phyloP scores from a whole-genome alignment of 2,329 filamentous ascomycete species.

The Plenodomus lindquistii region DNA sequence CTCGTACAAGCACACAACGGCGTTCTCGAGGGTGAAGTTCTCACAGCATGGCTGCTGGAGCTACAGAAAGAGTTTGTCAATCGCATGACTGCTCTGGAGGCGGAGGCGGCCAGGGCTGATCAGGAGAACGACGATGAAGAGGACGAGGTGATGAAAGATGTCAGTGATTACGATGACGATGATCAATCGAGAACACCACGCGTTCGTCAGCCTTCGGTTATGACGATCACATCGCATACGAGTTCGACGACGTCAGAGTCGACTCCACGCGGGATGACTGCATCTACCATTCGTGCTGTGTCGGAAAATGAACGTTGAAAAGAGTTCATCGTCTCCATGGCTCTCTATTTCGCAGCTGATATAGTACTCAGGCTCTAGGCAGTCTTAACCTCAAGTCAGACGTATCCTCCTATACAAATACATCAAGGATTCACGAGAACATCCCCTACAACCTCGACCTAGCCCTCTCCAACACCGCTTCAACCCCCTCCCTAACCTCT shows the following conservation, averaged over 20 bases:
- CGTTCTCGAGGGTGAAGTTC: slow-evolving; percentile 64
- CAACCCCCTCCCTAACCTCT: slow-evolving; percentile 50
- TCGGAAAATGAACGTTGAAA: slow-evolving; percentile 30
- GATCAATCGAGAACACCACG: slow-evolving; percentile 10
- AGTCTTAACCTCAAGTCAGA: no score
- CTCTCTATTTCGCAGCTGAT: no score
- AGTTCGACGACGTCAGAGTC: slow-evolving; percentile 22
- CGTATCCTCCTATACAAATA: no score
- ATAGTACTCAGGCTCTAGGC: neutral
- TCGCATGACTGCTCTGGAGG: slow-evolving; percentile 70
- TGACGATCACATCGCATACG: slow-evolving; percentile 24
- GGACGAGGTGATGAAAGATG: slow-evolving; percentile 19
- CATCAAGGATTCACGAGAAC: no score
- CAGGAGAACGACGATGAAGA: slow-evolving; percentile 16
- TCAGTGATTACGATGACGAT: slow-evolving; percentile 9
- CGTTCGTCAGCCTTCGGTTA: slow-evolving; percentile 23
- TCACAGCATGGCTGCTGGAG: slow-evolving; percentile 66
- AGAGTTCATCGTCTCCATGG: neutral
- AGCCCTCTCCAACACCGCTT: slow-evolving; percentile 29
- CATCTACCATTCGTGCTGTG: slow-evolving; percentile 27
- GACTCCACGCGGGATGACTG: slow-evolving; percentile 14
- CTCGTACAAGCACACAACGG: slow-evolving; percentile 70
- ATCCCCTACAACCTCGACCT: no score
- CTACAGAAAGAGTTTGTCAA: slow-evolving; percentile 76
- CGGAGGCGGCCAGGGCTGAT: slow-evolving; percentile 33